Evolutionary conservation across 2,329 filamentous ascomycete species (phyloP), one percentile per base, ranked within the genome.

Genomic region (Huntiella bhutanensis): DNA sequence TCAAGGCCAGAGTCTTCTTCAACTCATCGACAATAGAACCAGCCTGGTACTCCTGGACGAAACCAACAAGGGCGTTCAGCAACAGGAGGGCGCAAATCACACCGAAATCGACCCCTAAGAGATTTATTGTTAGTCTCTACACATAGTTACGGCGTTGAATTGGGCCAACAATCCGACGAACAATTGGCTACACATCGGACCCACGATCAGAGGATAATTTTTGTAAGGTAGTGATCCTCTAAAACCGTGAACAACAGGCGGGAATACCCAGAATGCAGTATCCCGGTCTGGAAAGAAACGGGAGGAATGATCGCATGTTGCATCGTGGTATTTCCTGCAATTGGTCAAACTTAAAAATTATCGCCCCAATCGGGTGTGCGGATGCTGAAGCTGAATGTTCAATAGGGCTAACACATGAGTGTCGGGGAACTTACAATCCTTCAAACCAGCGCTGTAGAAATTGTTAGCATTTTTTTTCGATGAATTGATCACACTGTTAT

Each of bases 1-100:
- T 91, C 43, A 92, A 74, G 48, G 85, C 85, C 35, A 92, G 74
- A 46, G 82, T 88, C 68, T 91, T 87, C 70, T 92, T 92, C 57
- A 93, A 66, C 60, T 91, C 83, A 42, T 88, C 83, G 64, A 93
- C 84, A 53, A 92, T 91, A 47, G 81, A 87, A 59, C 82, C 85
- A 51, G 85, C 85, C 64, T 92, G 83, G 64, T 72, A 92, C 65
- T 93, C 85, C 62, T 93, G 85, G 50, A 87, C 68, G 64, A 92
- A 93, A 65, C 85, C 84, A 52, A 93, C 85, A 52, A 65, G 67
- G 36, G 85, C 85, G 66, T 93, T 93, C 53, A 93, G 80, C 54
- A 92, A 61, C 7, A 93, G 72, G 43, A 92, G 70, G 58, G 67
- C 84, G 62, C 80, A 85, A 55, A 93, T 93, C 58, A 93, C 84